Percentiles rank a stretch among this genome's conserved stretches.
phyloP scores from a whole-genome alignment of 306 rosid genomes.

The Styphnolobium japonicum region DNA sequence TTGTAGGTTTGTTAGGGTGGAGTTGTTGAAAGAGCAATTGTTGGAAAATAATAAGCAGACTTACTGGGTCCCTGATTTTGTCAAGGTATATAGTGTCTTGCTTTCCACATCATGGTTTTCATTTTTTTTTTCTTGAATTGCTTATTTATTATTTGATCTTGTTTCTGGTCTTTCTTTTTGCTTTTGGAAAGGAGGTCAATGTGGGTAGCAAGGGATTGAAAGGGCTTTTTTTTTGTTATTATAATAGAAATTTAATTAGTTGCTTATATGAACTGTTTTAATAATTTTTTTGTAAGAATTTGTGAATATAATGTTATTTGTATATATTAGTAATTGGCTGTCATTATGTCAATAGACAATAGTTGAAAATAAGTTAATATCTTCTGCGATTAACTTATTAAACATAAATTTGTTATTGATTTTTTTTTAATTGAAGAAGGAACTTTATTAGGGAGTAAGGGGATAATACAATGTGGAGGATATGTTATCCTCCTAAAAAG shows the following conservation, averaged over 20 bases:
- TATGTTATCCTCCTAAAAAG: no score
- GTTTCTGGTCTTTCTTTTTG: background rate
- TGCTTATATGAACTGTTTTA: background rate
- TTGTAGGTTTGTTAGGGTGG: constrained; percentile 89
- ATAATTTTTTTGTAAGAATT: background rate
- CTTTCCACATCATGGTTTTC: background rate
- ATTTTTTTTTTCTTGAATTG: background rate
- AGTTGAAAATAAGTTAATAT: background rate
- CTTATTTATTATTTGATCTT: background rate
- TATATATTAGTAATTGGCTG: no score
- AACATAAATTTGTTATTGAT: no score
- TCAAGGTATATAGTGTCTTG: constrained; percentile 58
- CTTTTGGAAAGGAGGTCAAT: background rate
- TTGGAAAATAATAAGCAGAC: constrained; percentile 87
- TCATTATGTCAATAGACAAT: no score
- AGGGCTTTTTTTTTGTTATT: background rate
- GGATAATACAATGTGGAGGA: no score
- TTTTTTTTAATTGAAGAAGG: no score
- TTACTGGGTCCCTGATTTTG: constrained; percentile 98
- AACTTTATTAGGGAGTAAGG: no score
- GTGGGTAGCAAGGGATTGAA: background rate
- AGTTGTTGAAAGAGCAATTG: constrained; percentile 71
- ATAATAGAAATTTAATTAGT: background rate
- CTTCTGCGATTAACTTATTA: background rate
- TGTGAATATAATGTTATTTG: no score